Base-by-base conservation (phyloP, 768 basidiomycete species). In the Podaxis rugospora region DNA sequence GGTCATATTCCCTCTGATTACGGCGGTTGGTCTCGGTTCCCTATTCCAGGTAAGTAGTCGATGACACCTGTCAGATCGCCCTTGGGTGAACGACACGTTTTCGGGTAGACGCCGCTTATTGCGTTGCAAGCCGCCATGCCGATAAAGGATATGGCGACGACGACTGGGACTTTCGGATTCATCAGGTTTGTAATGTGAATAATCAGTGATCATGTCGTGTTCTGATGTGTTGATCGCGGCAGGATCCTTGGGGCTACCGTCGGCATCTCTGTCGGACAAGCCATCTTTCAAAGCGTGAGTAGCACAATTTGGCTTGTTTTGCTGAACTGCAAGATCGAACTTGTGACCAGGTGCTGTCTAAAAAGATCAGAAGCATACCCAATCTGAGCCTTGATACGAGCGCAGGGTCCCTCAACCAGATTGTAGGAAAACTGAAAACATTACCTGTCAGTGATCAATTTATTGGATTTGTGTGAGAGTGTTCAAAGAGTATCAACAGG, bases 71-170 rank as follows among this genome's bases (percentile, higher is more conserved):
- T 7, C 37, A 25, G 42, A 50, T 9, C 25, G 40, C 55, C 42
- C 37, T 40, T 35, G 32, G n/a, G 18, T 44, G 28, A 35, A 16
- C 55, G 51, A 49, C 39, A 39, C 27, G 35, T 18, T 62, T 42
- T 63, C 37, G 63, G 57, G 46, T 66, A 87, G 84, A 78, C 78
- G 4, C 90, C 90, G 0, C 72, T 92, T 5, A 84, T 92, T 54
- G 89, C 80, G 13, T 72, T 94, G 13, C 92, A 94, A 73, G 90
- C 91, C 1, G 87, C 92, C 0, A 95, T 95, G 92, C 93, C 93
- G 0, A 67, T 91, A 14, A 87, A 85, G 66, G 90, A 93, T 64
- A 92, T 93, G 90, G 90, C 92, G 2, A 92, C 92, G 1, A 85
- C 84, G 56, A 92, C 92, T 0, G 76, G 82, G 0, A 84, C 85